These are phyloP conservation scores for Xylariaceae sp. DNA, from an alignment of 2,329 filamentous ascomycete species.

Conservation along the genomic window DNA sequence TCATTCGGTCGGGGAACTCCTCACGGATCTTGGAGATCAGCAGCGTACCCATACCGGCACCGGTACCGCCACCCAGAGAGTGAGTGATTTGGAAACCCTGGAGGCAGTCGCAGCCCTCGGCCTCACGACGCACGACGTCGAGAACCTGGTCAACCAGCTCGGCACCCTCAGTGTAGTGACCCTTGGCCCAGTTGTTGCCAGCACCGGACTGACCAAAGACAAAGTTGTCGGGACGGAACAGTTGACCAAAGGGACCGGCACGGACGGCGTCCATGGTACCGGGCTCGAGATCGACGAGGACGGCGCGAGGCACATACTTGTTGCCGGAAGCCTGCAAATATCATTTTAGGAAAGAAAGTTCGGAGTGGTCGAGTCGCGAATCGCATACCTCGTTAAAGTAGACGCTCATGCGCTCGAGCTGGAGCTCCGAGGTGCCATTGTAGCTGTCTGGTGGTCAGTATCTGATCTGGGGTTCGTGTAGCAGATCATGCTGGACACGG, in stretches of 20 bases:
- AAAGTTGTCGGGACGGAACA: conserved; percentile 99
- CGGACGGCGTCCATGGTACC: conserved; percentile 99
- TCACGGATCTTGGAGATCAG: conserved; percentile 99
- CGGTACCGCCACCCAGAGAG: conserved; percentile 99
- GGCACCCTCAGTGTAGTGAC: conserved; percentile 99
- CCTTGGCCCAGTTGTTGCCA: conserved; percentile 99
- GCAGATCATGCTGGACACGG: neutral
- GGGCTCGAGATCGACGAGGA: conserved; percentile 98
- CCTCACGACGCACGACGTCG: conserved; percentile 97
- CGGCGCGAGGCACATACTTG: conserved; percentile 99
- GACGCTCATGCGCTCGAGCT: conserved; percentile 99
- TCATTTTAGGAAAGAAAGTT: neutral
- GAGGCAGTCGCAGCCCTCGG: conserved; percentile 98
- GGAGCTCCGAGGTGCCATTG: conserved; percentile 96
- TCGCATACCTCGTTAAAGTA: conserved; percentile 78
- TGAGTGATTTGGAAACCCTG: conserved; percentile 99
- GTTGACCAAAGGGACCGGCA: conserved; percentile 94
- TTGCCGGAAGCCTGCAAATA: conserved; percentile 75
- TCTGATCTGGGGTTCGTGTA: neutral
- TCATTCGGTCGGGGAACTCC: conserved; percentile 99
- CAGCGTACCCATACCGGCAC: conserved; percentile 99
- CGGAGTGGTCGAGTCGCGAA: neutral
- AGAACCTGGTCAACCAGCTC: conserved; percentile 98
- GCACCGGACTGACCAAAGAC: conserved; percentile 99
- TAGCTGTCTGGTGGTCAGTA: conserved; percentile 56